phyloP scores from a whole-genome alignment of 192 early-diverging fungal species.

The Backusella tuberculispora region DNA sequence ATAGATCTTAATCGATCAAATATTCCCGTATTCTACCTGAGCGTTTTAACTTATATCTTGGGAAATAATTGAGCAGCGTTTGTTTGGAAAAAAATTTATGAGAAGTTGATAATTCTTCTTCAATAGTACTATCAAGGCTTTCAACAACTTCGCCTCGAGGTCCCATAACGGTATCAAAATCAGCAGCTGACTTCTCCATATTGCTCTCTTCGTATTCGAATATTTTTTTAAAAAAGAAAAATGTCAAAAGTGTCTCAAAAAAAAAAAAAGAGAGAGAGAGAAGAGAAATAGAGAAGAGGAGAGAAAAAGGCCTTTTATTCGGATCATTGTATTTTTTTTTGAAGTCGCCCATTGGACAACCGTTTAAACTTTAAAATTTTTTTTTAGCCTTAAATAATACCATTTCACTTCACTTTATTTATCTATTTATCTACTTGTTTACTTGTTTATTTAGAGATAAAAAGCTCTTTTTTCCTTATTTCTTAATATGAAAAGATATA shows the following conservation, averaged over 20 bases:
- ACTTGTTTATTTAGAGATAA: background rate
- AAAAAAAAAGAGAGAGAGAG: background rate
- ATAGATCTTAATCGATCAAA: background rate
- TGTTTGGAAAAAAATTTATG: constrained; percentile 18
- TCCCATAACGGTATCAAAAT: background rate
- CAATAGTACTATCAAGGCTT: background rate
- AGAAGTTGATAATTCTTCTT: constrained; percentile 4
- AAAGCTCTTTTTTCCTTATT: background rate
- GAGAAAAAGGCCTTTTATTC: background rate
- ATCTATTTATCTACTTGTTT: background rate
- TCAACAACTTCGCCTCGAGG: background rate
- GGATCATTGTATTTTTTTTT: background rate
- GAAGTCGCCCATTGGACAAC: background rate
- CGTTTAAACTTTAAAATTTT: constrained; percentile 1
- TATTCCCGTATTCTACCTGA: constrained; percentile 20
- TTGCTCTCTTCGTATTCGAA: background rate
- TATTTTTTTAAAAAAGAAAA: background rate
- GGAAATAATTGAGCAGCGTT: constrained; percentile 38
- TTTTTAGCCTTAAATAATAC: background rate
- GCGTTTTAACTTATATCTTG: constrained; percentile 39
- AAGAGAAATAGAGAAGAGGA: background rate
- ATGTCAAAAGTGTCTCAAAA: background rate
- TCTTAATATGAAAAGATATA: too few relatives aligned
- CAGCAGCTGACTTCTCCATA: constrained; percentile 1
- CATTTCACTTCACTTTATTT: background rate